These are phyloP conservation scores for Isatis lusitanica DNA, from an alignment of 441 rosid species.

Conservation along the genomic window DNA sequence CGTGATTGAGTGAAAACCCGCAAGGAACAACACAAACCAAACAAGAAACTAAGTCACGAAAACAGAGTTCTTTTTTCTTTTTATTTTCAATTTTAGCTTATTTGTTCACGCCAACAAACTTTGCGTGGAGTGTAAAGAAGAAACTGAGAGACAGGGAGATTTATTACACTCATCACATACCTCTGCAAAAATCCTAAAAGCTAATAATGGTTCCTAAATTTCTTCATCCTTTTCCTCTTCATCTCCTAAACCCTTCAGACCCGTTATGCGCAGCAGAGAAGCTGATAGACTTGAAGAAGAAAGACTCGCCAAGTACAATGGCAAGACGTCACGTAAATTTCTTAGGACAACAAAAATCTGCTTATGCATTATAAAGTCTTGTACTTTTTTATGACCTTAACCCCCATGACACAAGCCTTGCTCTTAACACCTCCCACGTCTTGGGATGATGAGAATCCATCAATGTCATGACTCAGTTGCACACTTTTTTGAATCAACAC, in stretches of 20 bases:
- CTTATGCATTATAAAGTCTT: neutral
- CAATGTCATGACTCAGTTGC: too few species aligned
- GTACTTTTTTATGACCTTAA: too few species aligned
- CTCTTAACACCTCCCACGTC: too few species aligned
- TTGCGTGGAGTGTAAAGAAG: constrained; percentile 31
- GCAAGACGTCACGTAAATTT: constrained; percentile 83
- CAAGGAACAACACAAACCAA: constrained; percentile 12
- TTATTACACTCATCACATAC: neutral
- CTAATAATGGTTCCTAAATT: constrained; percentile 32
- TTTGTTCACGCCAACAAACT: constrained; percentile 25
- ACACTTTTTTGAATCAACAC: too few species aligned
- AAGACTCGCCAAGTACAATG: constrained; percentile 38
- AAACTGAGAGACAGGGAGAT: neutral
- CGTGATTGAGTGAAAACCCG: neutral
- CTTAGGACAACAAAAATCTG: neutral
- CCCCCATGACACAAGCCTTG: too few species aligned
- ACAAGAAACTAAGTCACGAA: constrained; percentile 27
- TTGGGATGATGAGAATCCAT: too few species aligned
- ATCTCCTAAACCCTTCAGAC: constrained; percentile 38
- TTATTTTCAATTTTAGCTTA: neutral
- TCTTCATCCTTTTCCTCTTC: constrained; percentile 33
- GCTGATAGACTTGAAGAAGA: constrained; percentile 21
- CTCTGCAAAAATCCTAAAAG: constrained; percentile 31
- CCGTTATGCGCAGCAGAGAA: constrained; percentile 49
- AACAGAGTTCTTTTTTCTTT: neutral